Base-by-base conservation (phyloP, 2,329 filamentous ascomycete species). In the Calonectria hongkongensis region DNA sequence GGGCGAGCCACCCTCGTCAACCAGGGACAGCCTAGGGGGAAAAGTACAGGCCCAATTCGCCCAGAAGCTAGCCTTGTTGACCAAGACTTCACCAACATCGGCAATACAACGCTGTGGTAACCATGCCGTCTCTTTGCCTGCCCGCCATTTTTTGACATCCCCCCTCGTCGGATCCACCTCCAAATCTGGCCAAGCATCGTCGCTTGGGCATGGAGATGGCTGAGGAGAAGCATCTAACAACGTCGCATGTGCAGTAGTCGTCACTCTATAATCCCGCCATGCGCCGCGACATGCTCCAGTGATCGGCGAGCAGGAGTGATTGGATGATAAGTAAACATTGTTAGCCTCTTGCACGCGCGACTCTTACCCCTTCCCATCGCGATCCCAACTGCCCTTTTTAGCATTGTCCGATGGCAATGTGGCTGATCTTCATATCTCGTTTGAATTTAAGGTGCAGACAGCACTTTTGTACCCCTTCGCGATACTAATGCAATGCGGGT, bases 361-460 rank as follows among this genome's bases (percentile, higher is more conserved):
- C 58, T 25, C 12, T 18, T 28, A 25, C 30, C 56, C 41, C 39
- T 45, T 60, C 30, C 43, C 50, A 62, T 56, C 48, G 18, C 39
- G 47, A 51, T 73, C 73, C 62, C 51, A 64, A 64, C 72, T 77
- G 67, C 58, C 73, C 65, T 71, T 71, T 76, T 74, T 48, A 68
- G 73, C 66, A 70, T 73, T 76, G 30, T 65, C 70, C 71, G 70
- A 58, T 56, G 66, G 65, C 25, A 66, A 43, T 64, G 68, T 75
- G 58, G 70, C 64, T 72, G 76, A 81, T 79, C 76, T 74, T 80
- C 79, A 77, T 78, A 70, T 76, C 68, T 64, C 58, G 48, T 30
- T 39, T 28, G 27, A 12, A 21, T 47, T 28, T 41, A 10, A 50
- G 50, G 39, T 48, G 47, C 28, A 56, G 43, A 21, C 28, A 36